Evolutionary conservation across 2,329 filamentous ascomycete genomes (phyloP).

Genomic region (Colletotrichum sp.): DNA sequence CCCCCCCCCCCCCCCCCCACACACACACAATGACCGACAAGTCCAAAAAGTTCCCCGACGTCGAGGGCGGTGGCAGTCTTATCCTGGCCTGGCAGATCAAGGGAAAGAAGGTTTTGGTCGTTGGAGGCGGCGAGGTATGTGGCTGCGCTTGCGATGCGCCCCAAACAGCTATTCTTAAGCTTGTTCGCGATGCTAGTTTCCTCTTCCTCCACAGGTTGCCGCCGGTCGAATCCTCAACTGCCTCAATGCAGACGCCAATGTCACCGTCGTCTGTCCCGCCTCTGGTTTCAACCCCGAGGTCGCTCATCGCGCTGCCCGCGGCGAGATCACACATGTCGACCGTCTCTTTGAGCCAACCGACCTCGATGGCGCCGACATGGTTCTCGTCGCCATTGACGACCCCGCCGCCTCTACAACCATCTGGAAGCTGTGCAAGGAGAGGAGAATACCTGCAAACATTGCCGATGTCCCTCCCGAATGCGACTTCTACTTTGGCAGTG

Average conservation of each 20-base stretch:
- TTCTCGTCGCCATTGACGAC: constrained; percentile 92
- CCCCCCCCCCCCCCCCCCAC: too few species aligned
- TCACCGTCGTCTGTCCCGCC: constrained; percentile 82
- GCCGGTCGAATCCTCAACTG: constrained; percentile 92
- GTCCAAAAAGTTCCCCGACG: constrained; percentile 67
- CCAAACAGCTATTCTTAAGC: background rate
- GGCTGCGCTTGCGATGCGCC: background rate
- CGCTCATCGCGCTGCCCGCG: constrained; percentile 74
- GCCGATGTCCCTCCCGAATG: constrained; percentile 96
- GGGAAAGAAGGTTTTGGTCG: constrained; percentile 86
- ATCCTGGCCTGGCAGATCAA: constrained; percentile 96
- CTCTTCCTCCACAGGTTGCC: constrained; percentile 69
- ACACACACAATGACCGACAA: constrained; percentile 12
- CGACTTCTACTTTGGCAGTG: constrained; percentile 97
- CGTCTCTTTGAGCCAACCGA: constrained; percentile 87
- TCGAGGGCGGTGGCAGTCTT: constrained; percentile 90
- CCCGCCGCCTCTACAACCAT: constrained; percentile 87
- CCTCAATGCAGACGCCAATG: constrained; percentile 91
- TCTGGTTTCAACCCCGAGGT: constrained; percentile 89
- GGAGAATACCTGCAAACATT: constrained; percentile 87
- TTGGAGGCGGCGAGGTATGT: constrained; percentile 91
- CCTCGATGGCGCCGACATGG: constrained; percentile 82
- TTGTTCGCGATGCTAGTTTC: background rate
- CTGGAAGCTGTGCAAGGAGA: constrained; percentile 91
- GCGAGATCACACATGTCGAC: constrained; percentile 80